phyloP scores from a whole-genome alignment of 1,284 basidiomycete species.

The Heterobasidion irregulare region DNA sequence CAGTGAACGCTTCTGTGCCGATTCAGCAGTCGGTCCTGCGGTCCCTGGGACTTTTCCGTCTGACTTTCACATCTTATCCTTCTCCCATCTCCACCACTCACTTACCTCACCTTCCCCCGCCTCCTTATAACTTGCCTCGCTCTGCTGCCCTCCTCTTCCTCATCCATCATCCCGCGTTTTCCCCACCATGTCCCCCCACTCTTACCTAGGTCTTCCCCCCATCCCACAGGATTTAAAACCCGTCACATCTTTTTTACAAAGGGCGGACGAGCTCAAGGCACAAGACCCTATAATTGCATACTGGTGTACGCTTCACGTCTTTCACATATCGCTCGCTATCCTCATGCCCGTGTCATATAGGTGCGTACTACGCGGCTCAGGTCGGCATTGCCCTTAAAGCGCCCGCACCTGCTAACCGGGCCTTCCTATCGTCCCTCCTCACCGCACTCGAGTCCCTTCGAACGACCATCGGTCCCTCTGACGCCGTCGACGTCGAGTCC shows the following conservation, averaged over 20 bases:
- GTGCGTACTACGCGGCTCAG: constrained; percentile 87
- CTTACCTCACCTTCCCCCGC: too few relatives aligned
- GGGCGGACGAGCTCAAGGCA: constrained; percentile 77
- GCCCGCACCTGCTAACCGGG: constrained; percentile 52
- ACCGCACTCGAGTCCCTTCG: constrained; percentile 81
- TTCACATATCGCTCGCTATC: constrained; percentile 4
- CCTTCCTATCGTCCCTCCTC: constrained; percentile 70
- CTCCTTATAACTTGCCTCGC: too few relatives aligned
- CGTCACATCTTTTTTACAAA: constrained; percentile 76
- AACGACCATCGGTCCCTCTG: constrained; percentile 61
- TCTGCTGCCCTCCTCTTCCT: not conserved
- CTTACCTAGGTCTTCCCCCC: constrained; percentile 42
- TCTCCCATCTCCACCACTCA: not conserved
- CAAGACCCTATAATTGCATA: constrained; percentile 87
- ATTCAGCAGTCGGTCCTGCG: too few relatives aligned
- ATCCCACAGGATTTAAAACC: constrained; percentile 52
- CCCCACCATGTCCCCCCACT: not conserved
- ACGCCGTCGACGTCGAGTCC: constrained; percentile 78
- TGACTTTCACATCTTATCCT: not conserved
- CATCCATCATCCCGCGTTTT: not conserved
- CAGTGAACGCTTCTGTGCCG: too few relatives aligned
- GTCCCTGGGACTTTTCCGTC: not conserved
- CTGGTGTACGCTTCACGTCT: constrained; percentile 66
- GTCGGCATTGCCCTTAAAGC: constrained; percentile 69
- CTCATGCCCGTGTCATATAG: constrained; percentile 29